Conservation (phyloP, 345 rosid genomes). For the Moricandia moricandioides region DNA sequence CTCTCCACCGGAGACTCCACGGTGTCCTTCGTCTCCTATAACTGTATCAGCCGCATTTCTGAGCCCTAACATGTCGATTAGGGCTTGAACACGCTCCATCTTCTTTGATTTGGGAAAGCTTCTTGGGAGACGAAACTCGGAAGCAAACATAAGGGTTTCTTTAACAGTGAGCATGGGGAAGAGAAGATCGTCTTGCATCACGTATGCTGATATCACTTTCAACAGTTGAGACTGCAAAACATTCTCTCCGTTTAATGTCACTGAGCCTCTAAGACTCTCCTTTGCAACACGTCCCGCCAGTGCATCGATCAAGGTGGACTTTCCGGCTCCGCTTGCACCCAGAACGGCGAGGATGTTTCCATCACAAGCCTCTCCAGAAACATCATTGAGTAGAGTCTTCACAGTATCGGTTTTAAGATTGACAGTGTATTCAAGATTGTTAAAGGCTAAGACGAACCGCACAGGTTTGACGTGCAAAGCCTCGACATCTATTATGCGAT, state of each 20-base stretch:
- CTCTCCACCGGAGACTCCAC: not conserved
- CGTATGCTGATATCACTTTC: not conserved
- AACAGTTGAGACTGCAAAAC: not conserved
- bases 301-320: conserved; percentile 3
- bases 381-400: not conserved
- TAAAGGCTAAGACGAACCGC: not conserved
- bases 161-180: not conserved
- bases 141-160: not conserved
- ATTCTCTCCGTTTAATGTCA: not conserved
- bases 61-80: not conserved
- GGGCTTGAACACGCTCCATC: not conserved
- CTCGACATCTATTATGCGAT: not conserved
- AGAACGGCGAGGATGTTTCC: not conserved
- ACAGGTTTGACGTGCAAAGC: not conserved
- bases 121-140: conserved; percentile 2
- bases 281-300: not conserved
- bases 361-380: not conserved
- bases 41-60: not conserved
- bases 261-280: not conserved
- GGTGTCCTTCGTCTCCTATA: not conserved
- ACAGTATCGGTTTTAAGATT: no score
- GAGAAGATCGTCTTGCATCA: conserved; percentile 1
- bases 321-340: not conserved
- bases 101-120: not conserved
- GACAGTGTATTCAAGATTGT: not conserved